Conservation (phyloP, 352 stramenopile species). For the Phytophthora pluvialis region DNA sequence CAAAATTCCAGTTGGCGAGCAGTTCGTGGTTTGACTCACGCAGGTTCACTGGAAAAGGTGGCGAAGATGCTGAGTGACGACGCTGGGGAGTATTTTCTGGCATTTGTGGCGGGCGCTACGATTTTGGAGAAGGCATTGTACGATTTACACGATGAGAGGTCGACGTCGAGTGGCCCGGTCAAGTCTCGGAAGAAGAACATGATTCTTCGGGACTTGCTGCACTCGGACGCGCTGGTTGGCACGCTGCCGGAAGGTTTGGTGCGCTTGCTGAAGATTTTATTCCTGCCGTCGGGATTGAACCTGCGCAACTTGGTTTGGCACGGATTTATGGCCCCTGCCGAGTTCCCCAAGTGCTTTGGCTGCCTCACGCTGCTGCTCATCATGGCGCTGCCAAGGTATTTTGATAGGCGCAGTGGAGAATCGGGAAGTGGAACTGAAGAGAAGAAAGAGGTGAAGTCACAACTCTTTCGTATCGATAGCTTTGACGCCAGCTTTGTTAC, state of each 20-base stretch:
- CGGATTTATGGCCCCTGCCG: slow-evolving; percentile 58
- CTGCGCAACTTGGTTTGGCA: slow-evolving; percentile 77
- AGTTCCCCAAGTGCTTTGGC: slow-evolving; percentile 65
- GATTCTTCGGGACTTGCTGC: slow-evolving; percentile 71
- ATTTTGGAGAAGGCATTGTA: slow-evolving; percentile 70
- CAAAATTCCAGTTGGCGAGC: slow-evolving; percentile 6
- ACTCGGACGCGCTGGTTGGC: slow-evolving; percentile 41
- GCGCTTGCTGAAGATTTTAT: slow-evolving; percentile 56
- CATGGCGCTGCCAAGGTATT: slow-evolving; percentile 42
- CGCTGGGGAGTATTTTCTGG: slow-evolving; percentile 60
- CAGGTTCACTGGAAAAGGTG: slow-evolving; percentile 31
- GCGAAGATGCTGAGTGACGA: slow-evolving; percentile 27
- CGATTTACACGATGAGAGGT: slow-evolving; percentile 47
- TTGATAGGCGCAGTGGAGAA: too few relatives aligned
- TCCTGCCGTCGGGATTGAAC: slow-evolving; percentile 68
- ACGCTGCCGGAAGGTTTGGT: slow-evolving; percentile 49
- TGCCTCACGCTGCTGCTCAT: slow-evolving; percentile 59
- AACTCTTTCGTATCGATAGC: slow-evolving; percentile 26
- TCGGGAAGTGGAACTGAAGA: too few relatives aligned
- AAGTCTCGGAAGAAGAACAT: slow-evolving; percentile 54
- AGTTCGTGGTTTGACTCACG: slow-evolving; percentile 36
- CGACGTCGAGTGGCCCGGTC: not conserved
- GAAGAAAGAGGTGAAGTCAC: slow-evolving; percentile 1
- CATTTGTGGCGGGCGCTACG: slow-evolving; percentile 61
- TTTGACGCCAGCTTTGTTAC: slow-evolving; percentile 43